Base-by-base conservation (phyloP, 331 rosid species). In the Malus hybrid region DNA sequence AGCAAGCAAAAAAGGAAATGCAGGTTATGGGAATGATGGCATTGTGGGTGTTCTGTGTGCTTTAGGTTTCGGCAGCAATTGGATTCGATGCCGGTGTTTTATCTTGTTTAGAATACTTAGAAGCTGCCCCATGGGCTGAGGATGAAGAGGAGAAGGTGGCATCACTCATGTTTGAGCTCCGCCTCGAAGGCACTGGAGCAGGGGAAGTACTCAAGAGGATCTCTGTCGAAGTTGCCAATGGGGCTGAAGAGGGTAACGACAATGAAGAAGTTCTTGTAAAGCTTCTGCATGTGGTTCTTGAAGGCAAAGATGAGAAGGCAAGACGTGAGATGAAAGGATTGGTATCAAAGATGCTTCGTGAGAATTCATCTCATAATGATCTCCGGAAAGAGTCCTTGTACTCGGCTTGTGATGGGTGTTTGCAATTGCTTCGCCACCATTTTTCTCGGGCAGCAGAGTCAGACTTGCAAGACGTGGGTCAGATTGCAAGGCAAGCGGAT, bases 91-190 rank as follows among this genome's bases (percentile, higher is more conserved):
- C 96, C 4, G 97, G 99, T 61, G 96, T 95, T 82, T 83, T 95
- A 65, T 92, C 99, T 55, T 95, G 97, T 83, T 89, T 95, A 92
- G 97, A 95, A 76, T 92, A 92, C 85, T 81, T 95, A 82, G 99
- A 95, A 86, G 99, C 99, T 2, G 97, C 97, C 6, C 97, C 97
- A 0, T 92, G 99, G 99, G 93, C 91, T 0, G 99, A 95, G 86
- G 99, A 95, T 69, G 99, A 95, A 81, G 99, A 95, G 76, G 97
- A 95, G 87, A 95, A 95, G 77, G 97, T 92, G 84, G 97, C 99
- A 10, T 85, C 97, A 0, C 82, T 95, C 19, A 77, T 95, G 42
- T 89, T 96, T 0, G 99, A 92, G 87, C 99, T 95, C 36, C 96
- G 85, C 63, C 97, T 95, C 66, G 99, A 95, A 80, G 81, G 92